Evolutionary conservation across 805 yeast genomes (phyloP).

Genomic region (Kuraishia molischiana): DNA sequence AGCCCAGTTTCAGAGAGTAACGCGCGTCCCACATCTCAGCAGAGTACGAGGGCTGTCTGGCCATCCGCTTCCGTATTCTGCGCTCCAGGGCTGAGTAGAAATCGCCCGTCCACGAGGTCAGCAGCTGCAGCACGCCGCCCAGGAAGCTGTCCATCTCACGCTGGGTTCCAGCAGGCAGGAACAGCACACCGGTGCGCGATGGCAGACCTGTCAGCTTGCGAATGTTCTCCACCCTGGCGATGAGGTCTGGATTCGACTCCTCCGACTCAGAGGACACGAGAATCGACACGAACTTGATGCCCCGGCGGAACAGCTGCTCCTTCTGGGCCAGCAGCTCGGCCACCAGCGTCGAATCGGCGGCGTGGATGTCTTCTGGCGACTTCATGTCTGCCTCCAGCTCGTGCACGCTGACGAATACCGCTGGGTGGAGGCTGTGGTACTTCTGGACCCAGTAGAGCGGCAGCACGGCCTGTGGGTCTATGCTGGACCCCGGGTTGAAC

Average conservation of each 20-base stretch:
- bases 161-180: constrained; percentile 28
- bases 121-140: constrained; percentile 24
- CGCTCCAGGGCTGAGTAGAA: constrained; percentile 32
- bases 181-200: constrained; percentile 32
- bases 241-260: constrained; percentile 19
- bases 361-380: constrained; percentile 11
- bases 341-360: constrained; percentile 22
- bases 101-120: constrained; percentile 31
- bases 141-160: constrained; percentile 31
- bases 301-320: constrained; percentile 17
- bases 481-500: constrained; percentile 24
- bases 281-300: constrained; percentile 24
- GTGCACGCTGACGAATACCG: constrained; percentile 34
- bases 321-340: constrained; percentile 26
- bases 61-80: constrained; percentile 26
- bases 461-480: constrained; percentile 31
- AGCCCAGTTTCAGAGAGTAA: constrained; percentile 40
- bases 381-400: constrained; percentile 24
- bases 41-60: constrained; percentile 10
- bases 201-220: constrained; percentile 33
- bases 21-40: constrained; percentile 34
- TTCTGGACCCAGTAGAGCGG: constrained; percentile 43
- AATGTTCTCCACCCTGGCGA: constrained; percentile 23
- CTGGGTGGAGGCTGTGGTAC: constrained; percentile 36
- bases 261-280: constrained; percentile 21